Percentiles rank a stretch among this genome's conserved stretches.
These are phyloP conservation scores for Candida suzukii DNA, from an alignment of 805 yeast genomes.

Conservation along the genomic window DNA sequence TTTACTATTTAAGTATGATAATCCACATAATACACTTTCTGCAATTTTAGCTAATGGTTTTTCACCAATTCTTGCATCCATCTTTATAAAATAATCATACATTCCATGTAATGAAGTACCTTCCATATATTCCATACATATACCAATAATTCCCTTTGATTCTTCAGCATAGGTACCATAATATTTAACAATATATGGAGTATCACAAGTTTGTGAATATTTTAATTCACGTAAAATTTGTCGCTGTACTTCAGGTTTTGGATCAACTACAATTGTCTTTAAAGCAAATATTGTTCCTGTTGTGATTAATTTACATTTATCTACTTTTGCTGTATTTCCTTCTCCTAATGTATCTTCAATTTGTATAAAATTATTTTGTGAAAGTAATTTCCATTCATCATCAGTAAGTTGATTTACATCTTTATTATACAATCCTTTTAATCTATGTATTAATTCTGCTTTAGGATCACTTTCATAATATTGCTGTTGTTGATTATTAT, in stretches of 20 bases:
- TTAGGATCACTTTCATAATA: no score
- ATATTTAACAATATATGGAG: constrained; percentile 82
- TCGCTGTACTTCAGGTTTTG: constrained; percentile 79
- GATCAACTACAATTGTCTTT: constrained; percentile 65
- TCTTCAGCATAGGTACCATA: constrained; percentile 87
- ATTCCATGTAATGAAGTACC: constrained; percentile 88
- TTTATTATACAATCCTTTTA: not conserved
- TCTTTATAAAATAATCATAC: constrained; percentile 64
- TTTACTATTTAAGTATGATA: constrained; percentile 81
- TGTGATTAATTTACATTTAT: constrained; percentile 59
- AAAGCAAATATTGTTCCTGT: constrained; percentile 74
- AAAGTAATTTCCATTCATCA: constrained; percentile 64
- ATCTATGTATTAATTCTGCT: no score
- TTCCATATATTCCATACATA: constrained; percentile 97
- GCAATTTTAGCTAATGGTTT: constrained; percentile 89
- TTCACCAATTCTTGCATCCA: constrained; percentile 87
- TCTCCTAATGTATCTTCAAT: constrained; percentile 78
- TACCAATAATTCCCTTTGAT: constrained; percentile 72
- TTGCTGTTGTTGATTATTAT: no score
- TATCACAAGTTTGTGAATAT: constrained; percentile 74
- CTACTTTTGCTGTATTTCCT: constrained; percentile 90
- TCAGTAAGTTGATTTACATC: constrained; percentile 57
- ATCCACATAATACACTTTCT: constrained; percentile 74
- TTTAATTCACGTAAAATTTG: constrained; percentile 89
- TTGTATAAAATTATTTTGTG: constrained; percentile 51